These are phyloP conservation scores for Trichosanthes truncata DNA, from an alignment of 306 rosid genomes.

Conservation along the genomic window DNA sequence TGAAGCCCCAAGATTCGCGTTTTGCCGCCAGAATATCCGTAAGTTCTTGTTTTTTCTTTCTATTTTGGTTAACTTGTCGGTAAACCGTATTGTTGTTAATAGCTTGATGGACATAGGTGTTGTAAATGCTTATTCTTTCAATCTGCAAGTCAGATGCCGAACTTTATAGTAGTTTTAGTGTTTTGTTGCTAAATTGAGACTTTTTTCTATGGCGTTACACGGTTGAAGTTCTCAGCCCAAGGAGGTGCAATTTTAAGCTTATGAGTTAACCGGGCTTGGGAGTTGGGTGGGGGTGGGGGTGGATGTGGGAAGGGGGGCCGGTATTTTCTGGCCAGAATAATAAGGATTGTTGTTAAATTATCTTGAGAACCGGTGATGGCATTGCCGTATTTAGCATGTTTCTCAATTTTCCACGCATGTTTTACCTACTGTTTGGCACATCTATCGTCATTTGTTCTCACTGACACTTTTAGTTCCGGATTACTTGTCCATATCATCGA, in stretches of 20 bases:
- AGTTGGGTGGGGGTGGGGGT: neutral
- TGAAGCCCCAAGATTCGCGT: conserved; percentile 35
- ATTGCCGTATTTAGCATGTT: neutral
- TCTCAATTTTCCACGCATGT: neutral
- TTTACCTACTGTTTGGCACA: neutral
- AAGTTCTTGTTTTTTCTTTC: conserved; percentile 17
- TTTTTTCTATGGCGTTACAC: neutral
- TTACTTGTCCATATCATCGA: neutral
- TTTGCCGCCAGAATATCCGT: conserved; percentile 60
- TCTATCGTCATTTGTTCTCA: neutral
- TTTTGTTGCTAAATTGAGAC: neutral
- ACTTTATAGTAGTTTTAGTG: neutral
- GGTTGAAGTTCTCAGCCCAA: neutral
- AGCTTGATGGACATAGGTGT: neutral
- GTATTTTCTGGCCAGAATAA: neutral
- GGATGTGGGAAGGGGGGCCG: neutral
- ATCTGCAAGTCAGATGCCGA: neutral
- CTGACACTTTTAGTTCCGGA: neutral
- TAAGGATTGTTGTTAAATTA: neutral
- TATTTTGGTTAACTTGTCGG: neutral
- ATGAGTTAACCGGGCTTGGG: neutral
- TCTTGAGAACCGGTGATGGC: neutral
- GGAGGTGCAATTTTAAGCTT: neutral
- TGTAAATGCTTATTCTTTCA: neutral
- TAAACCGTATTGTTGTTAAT: neutral